These are phyloP conservation scores for Dacryopinax spathularia DNA, from an alignment of 768 basidiomycete genomes.

Conservation along the genomic window DNA sequence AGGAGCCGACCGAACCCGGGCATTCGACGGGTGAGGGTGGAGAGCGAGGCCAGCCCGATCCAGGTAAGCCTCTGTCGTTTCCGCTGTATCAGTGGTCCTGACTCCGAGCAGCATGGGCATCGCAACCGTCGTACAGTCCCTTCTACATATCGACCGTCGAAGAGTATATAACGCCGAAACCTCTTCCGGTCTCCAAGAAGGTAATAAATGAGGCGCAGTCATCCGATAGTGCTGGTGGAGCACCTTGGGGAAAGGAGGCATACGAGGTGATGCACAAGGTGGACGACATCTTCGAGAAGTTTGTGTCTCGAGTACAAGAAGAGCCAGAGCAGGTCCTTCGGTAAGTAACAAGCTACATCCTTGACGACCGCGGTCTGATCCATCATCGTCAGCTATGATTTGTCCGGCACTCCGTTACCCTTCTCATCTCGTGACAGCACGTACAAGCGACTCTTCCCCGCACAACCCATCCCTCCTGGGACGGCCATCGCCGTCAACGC, in stretches of 20 bases:
- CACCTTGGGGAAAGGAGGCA: conserved; percentile 50
- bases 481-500: conserved; percentile 43
- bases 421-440: conserved; percentile 59
- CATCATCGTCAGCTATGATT: conserved; percentile 56
- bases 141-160: conserved; percentile 60
- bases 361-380: no score
- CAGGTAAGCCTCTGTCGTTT: conserved; percentile 13
- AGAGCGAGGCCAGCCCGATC: conserved; percentile 19
- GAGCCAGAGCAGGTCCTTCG: conserved; percentile 78
- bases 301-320: conserved; percentile 52
- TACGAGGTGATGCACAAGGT: conserved; percentile 70
- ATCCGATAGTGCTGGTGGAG: conserved; percentile 35
- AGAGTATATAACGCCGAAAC: conserved; percentile 52
- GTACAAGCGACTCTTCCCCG: conserved; percentile 61
- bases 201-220: conserved; percentile 19
- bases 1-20: conserved; percentile 33
- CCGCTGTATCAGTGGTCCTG: not conserved
- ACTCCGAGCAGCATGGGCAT: conserved; percentile 34
- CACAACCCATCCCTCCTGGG: conserved; percentile 26
- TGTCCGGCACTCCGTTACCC: conserved; percentile 70
- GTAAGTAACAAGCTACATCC: conserved; percentile 30
- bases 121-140: conserved; percentile 48
- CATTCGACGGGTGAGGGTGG: conserved; percentile 31
- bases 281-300: conserved; percentile 77
- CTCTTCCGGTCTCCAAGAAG: conserved; percentile 35